Percentiles rank a stretch among this genome's conserved stretches.
Evolutionary conservation across 2,329 filamentous ascomycete species (phyloP).

Genomic region (Botrytis cinerea): DNA sequence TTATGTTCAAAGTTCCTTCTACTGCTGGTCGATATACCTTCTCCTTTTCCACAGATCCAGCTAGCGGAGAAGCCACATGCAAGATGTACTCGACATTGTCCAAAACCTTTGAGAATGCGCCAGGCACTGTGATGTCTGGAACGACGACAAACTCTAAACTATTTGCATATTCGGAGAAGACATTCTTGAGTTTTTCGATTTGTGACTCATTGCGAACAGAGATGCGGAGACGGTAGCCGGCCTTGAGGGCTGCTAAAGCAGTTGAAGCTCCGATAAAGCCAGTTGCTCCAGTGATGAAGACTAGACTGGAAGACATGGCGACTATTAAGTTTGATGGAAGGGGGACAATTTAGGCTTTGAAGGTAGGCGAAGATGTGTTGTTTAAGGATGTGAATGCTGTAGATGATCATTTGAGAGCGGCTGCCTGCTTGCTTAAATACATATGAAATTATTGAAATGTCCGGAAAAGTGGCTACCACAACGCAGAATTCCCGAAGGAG

Average conservation of each 20-base stretch:
- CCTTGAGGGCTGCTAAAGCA: neutral
- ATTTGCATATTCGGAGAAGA: neutral
- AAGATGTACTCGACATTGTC: neutral
- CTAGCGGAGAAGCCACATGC: conserved; percentile 14
- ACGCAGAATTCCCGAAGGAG: too few relatives aligned
- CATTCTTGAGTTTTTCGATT: neutral
- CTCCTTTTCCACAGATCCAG: neutral
- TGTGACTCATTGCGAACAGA: neutral
- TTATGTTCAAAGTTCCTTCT: neutral
- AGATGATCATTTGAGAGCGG: too few relatives aligned
- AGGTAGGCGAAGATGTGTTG: too few relatives aligned
- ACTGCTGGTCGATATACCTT: neutral
- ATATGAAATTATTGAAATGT: too few relatives aligned
- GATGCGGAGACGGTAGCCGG: conserved; percentile 1
- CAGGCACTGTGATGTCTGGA: neutral
- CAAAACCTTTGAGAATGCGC: neutral
- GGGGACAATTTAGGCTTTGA: too few relatives aligned
- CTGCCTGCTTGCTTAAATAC: too few relatives aligned
- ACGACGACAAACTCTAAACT: neutral
- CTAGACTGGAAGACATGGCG: too few relatives aligned
- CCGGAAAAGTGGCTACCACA: too few relatives aligned
- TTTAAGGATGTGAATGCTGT: too few relatives aligned
- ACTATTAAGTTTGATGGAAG: too few relatives aligned
- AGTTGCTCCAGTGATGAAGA: conserved; percentile 10
- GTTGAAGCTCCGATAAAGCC: conserved; percentile 9